phyloP scores from a whole-genome alignment of 371 early-diverging fungal species.

The Mucor piriformis region DNA sequence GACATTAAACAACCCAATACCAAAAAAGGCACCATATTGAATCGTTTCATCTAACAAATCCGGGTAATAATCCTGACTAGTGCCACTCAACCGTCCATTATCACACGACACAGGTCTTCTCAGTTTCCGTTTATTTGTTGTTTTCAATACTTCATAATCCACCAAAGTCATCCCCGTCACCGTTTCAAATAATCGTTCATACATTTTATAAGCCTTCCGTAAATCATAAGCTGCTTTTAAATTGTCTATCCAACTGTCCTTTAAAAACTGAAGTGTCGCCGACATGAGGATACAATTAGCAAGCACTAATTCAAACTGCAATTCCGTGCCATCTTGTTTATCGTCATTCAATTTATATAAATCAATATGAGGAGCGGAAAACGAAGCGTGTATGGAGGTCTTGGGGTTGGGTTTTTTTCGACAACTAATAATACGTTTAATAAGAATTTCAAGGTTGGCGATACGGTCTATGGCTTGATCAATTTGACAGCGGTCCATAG shows the following conservation, averaged over 20 bases:
- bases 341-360: not conserved
- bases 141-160: no score
- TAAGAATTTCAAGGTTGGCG: not conserved
- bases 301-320: constrained; percentile 27
- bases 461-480: constrained; percentile 13
- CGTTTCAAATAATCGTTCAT: constrained; percentile 30
- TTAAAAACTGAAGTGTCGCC: constrained; percentile 35
- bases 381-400: not conserved
- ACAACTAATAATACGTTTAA: not conserved
- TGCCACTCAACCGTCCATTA: no score
- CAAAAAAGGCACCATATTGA: constrained; percentile 33
- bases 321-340: not conserved
- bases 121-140: no score
- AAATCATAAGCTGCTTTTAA: constrained; percentile 39
- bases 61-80: no score
- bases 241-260: constrained; percentile 33
- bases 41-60: constrained; percentile 8
- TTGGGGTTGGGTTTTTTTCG: not conserved
- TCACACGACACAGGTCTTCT: no score
- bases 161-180: not conserved
- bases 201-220: constrained; percentile 32
- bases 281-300: constrained; percentile 35
- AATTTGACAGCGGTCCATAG: constrained; percentile 10
- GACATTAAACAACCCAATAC: constrained; percentile 34
- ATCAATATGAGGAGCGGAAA: not conserved